Evolutionary conservation across 2,329 filamentous ascomycete genomes (phyloP).

Genomic region (Nigrospora osmanthi): DNA sequence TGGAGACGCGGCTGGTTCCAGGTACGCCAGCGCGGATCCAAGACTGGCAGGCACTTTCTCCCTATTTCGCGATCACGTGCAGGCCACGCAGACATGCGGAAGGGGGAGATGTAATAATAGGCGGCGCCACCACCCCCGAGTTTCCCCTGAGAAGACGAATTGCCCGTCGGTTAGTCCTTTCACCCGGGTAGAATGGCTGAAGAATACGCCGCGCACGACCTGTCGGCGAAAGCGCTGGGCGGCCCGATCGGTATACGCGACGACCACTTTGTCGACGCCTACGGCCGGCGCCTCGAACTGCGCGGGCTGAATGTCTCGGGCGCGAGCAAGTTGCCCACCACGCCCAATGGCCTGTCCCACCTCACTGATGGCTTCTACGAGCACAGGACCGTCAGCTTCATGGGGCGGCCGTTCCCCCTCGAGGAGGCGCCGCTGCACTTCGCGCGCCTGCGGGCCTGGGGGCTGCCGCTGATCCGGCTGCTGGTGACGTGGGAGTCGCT

Average conservation of each 20-base stretch:
- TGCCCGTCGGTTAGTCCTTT: too few relatives aligned
- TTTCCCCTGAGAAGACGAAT: too few relatives aligned
- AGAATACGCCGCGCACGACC: conserved; percentile 19
- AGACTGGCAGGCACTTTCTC: too few relatives aligned
- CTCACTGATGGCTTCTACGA: conserved; percentile 31
- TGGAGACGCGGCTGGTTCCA: too few relatives aligned
- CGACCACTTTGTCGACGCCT: conserved; percentile 23
- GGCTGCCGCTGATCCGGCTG: conserved; percentile 27
- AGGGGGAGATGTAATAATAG: too few relatives aligned
- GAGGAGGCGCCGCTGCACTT: conserved; percentile 30
- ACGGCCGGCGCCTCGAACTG: conserved; percentile 28
- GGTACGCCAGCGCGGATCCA: too few relatives aligned
- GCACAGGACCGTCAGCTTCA: conserved; percentile 28
- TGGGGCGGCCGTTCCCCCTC: conserved; percentile 28
- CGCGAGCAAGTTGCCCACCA: conserved; percentile 29
- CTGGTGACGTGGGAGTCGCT: conserved; percentile 35
- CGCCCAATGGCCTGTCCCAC: conserved; percentile 27
- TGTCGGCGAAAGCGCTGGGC: conserved; percentile 25
- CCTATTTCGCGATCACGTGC: too few relatives aligned
- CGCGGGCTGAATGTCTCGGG: conserved; percentile 34
- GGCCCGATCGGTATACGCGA: conserved; percentile 19
- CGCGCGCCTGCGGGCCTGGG: conserved; percentile 27
- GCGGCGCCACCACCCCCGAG: too few relatives aligned
- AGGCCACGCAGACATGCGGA: too few relatives aligned
- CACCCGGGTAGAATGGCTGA: neutral